Percentiles rank a stretch among this genome's conserved stretches.
These are phyloP conservation scores for Aspergillus campestris DNA, from an alignment of 495 filamentous ascomycete genomes.

Conservation along the genomic window DNA sequence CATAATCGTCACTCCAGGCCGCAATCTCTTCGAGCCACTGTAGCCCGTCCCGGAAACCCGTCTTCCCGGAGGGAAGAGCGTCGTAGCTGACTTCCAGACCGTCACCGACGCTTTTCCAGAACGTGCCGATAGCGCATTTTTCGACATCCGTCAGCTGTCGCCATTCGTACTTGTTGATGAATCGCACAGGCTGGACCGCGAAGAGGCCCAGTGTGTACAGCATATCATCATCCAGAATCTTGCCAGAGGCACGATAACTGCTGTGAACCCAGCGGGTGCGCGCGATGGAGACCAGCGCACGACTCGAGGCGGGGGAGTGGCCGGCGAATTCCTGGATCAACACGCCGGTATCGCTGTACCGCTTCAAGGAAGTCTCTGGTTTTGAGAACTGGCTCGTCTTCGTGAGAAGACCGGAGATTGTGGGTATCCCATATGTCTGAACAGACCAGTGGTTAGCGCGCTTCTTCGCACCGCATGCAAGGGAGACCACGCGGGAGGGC, in stretches of 20 bases:
- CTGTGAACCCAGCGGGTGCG: slow-evolving; percentile 62
- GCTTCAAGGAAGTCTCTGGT: slow-evolving; percentile 44
- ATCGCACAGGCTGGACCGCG: slow-evolving; percentile 49
- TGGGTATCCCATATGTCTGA: slow-evolving; percentile 59
- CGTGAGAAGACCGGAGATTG: slow-evolving; percentile 49
- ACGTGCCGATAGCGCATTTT: slow-evolving; percentile 54
- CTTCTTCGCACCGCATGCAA: no score
- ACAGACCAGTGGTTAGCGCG: background rate
- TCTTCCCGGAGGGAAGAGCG: slow-evolving; percentile 26
- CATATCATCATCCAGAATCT: slow-evolving; percentile 56
- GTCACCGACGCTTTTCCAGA: slow-evolving; percentile 59
- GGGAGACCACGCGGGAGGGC: no score
- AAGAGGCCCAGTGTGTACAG: slow-evolving; percentile 61
- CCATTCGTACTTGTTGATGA: slow-evolving; percentile 56
- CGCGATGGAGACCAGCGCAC: slow-evolving; percentile 44
- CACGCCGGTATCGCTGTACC: slow-evolving; percentile 55
- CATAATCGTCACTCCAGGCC: slow-evolving; percentile 52
- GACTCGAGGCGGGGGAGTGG: slow-evolving; percentile 37
- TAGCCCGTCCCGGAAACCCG: slow-evolving; percentile 50
- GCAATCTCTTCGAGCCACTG: slow-evolving; percentile 57
- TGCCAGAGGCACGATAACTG: slow-evolving; percentile 47
- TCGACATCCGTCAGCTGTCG: slow-evolving; percentile 52
- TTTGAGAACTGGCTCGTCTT: slow-evolving; percentile 51
- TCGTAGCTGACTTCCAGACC: slow-evolving; percentile 49
- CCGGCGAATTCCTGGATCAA: slow-evolving; percentile 49